Conservation (phyloP, 2,329 filamentous ascomycete species). For the Biscogniauxia marginata region DNA sequence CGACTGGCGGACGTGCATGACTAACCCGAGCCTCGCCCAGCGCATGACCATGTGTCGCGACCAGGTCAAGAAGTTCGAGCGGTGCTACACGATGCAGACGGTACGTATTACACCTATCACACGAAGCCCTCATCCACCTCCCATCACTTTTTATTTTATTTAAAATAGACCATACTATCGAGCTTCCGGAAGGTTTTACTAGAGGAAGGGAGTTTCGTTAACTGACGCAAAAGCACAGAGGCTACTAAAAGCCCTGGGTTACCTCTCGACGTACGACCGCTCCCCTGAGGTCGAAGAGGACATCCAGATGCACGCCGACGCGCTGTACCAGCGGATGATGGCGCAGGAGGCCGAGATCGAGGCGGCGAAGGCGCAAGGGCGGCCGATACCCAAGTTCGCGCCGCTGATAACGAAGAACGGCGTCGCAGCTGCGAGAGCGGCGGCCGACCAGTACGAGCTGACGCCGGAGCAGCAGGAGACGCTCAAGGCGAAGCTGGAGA, state of each 20-base stretch:
- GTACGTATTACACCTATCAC: slow-evolving; percentile 44
- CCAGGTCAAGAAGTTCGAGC: slow-evolving; percentile 75
- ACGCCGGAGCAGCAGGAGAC: slow-evolving; percentile 48
- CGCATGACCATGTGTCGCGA: slow-evolving; percentile 77
- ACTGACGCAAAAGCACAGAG: slow-evolving; percentile 48
- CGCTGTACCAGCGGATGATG: slow-evolving; percentile 83
- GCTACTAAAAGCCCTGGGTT: slow-evolving; percentile 87
- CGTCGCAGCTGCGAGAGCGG: slow-evolving; percentile 19
- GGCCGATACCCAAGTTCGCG: slow-evolving; percentile 58
- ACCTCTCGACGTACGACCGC: slow-evolving; percentile 67
- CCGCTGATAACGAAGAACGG: slow-evolving; percentile 46
- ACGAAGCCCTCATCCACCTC: no score
- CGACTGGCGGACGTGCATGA: slow-evolving; percentile 80
- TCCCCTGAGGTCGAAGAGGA: slow-evolving; percentile 72
- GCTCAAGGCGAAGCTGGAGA: slow-evolving; percentile 56
- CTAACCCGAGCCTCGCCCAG: slow-evolving; percentile 64
- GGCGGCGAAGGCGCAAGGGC: slow-evolving; percentile 62
- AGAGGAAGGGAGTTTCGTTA: background rate
- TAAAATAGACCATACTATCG: background rate
- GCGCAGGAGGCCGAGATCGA: slow-evolving; percentile 75
- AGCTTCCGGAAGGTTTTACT: background rate
- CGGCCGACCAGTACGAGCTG: slow-evolving; percentile 24
- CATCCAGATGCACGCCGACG: slow-evolving; percentile 95
- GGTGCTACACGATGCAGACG: slow-evolving; percentile 86
- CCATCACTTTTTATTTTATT: background rate